phyloP scores from a whole-genome alignment of 73 alveolate genomes.

The Paramecium caudatum region DNA sequence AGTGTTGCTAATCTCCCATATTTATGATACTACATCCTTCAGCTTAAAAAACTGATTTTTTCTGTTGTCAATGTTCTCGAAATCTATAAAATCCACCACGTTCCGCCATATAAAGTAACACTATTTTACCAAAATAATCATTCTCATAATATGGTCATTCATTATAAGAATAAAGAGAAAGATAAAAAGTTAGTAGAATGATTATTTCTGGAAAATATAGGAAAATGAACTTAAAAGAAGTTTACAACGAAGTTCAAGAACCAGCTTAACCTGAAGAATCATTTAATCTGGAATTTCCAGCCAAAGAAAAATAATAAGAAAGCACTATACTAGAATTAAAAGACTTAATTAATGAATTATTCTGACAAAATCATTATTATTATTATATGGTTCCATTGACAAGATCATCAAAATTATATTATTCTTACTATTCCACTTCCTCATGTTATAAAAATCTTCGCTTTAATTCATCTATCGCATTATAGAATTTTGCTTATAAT shows the following conservation, averaged over 20 bases:
- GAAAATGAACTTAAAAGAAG: conserved; percentile 19
- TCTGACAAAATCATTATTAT: conserved; percentile 40
- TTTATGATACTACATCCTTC: background rate
- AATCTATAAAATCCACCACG: conserved; percentile 54
- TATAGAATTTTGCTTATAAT: conserved; percentile 33
- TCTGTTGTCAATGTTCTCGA: conserved; percentile 48
- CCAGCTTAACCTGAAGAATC: conserved; percentile 10
- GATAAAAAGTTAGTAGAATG: conserved; percentile 50
- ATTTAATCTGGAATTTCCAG: conserved; percentile 19
- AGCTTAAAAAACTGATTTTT: conserved; percentile 56
- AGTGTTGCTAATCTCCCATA: conserved; percentile 18
- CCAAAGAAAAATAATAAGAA: conserved; percentile 57
- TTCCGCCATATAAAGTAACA: conserved; percentile 1
- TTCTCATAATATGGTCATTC: conserved; percentile 42
- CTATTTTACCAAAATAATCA: conserved; percentile 34
- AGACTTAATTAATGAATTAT: conserved; percentile 58
- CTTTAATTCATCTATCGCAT: conserved; percentile 5
- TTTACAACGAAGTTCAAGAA: conserved; percentile 43
- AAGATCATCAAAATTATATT: conserved; percentile 44
- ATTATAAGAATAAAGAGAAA: background rate
- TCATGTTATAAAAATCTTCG: conserved; percentile 4
- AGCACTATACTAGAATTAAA: conserved; percentile 52
- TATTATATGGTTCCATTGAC: conserved; percentile 46
- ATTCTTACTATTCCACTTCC: background rate
- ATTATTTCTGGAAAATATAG: conserved; percentile 50